Conservation (phyloP, 2,329 filamentous ascomycete species). For the Fusarium irregulare region DNA sequence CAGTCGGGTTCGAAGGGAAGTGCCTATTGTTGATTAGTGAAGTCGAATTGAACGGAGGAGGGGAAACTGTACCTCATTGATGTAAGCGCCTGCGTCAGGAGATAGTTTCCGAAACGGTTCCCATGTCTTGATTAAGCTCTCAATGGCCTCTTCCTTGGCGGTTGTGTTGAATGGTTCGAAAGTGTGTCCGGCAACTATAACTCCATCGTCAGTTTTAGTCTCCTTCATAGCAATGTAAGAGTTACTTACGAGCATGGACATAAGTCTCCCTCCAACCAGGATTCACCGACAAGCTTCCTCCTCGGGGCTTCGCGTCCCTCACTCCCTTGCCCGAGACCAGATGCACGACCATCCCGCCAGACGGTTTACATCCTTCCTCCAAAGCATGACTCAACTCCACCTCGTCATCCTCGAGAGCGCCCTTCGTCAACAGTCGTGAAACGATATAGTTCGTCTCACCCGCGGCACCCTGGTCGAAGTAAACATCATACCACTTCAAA, state of each 20-base stretch:
- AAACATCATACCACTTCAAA: conserved; percentile 52
- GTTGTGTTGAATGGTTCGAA: conserved; percentile 52
- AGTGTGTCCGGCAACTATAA: conserved; percentile 41
- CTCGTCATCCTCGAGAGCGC: conserved; percentile 47
- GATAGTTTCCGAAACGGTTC: conserved; percentile 54
- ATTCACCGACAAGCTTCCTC: conserved; percentile 59
- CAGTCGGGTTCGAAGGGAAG: conserved; percentile 53
- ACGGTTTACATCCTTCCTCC: conserved; percentile 48
- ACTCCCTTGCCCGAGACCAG: conserved; percentile 60
- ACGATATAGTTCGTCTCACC: conserved; percentile 54
- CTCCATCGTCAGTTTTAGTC: accelerated
- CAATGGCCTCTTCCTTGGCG: conserved; percentile 43
- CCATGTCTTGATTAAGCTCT: conserved; percentile 43
- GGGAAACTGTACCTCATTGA: conserved; percentile 56
- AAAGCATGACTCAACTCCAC: conserved; percentile 51
- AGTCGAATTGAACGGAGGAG: too few relatives aligned
- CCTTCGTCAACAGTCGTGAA: conserved; percentile 58
- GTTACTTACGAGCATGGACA: conserved; percentile 54
- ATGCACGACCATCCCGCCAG: conserved; percentile 49
- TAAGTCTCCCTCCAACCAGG: conserved; percentile 63
- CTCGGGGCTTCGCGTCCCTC: conserved; percentile 56
- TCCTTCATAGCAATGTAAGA: conserved; percentile 24
- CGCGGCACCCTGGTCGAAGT: conserved; percentile 52
- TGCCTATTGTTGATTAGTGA: conserved; percentile 40
- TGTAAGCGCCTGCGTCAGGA: conserved; percentile 56